Percentiles rank a stretch among this genome's conserved stretches.
Evolutionary conservation across 768 basidiomycete species (phyloP).

Genomic region (Pleurotus eryngii): DNA sequence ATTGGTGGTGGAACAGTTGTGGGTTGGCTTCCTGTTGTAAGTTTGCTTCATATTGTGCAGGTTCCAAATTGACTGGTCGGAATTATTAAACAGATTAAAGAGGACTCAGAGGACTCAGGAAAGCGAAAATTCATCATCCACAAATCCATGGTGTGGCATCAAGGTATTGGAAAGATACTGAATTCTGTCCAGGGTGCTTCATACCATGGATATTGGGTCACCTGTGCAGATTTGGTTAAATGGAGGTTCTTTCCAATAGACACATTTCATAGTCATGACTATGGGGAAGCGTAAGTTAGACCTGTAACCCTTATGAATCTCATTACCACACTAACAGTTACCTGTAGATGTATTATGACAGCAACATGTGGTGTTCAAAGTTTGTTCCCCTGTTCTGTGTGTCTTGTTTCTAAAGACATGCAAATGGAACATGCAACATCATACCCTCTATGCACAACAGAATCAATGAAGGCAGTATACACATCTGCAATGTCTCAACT

Average conservation of each 20-base stretch:
- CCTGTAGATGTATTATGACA: slow-evolving; percentile 35
- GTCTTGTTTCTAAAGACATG: slow-evolving; percentile 26
- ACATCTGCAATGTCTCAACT: slow-evolving; percentile 8
- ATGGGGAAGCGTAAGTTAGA: slow-evolving; percentile 40
- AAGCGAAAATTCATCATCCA: slow-evolving; percentile 27
- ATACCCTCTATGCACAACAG: slow-evolving; percentile 14
- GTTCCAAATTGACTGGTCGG: slow-evolving; percentile 12
- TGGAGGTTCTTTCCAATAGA: slow-evolving; percentile 32
- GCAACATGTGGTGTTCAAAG: slow-evolving; percentile 25
- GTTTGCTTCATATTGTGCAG: background rate
- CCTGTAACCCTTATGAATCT: background rate
- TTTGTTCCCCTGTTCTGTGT: slow-evolving; percentile 34
- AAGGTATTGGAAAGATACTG: slow-evolving; percentile 26
- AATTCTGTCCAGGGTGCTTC: slow-evolving; percentile 17
- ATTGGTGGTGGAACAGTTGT: slow-evolving; percentile 32
- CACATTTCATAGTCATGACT: slow-evolving; percentile 37
- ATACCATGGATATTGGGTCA: slow-evolving; percentile 15
- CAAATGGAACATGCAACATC: slow-evolving; percentile 18
- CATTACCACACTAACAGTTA: background rate
- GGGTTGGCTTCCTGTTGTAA: slow-evolving; percentile 37
- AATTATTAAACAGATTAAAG: slow-evolving; percentile 21
- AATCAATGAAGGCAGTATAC: slow-evolving; percentile 12
- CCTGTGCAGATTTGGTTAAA: slow-evolving; percentile 23
- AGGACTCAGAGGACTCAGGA: slow-evolving; percentile 25
- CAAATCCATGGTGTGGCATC: slow-evolving; percentile 36